These are phyloP conservation scores for Neurospora hispaniola DNA, from an alignment of 495 filamentous ascomycete genomes.

Conservation along the genomic window DNA sequence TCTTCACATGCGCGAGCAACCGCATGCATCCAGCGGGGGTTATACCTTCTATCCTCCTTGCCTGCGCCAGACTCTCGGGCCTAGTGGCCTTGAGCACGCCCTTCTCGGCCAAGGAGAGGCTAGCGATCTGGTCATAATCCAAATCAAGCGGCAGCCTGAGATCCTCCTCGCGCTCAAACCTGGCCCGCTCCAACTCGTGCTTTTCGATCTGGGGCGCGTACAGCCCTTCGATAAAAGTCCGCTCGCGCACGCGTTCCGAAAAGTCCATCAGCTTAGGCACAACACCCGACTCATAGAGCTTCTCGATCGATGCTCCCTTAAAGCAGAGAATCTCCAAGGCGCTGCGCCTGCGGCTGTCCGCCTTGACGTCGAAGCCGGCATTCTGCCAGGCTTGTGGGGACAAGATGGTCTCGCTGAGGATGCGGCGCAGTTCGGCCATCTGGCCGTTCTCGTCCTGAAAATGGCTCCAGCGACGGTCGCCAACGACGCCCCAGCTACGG, in stretches of 20 bases:
- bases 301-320: slow-evolving; percentile 40
- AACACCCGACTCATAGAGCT: slow-evolving; percentile 31
- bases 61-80: slow-evolving; percentile 82
- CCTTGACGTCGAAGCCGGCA: slow-evolving; percentile 55
- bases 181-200: slow-evolving; percentile 52
- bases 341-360: slow-evolving; percentile 47
- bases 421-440: slow-evolving; percentile 50
- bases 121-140: slow-evolving; percentile 61
- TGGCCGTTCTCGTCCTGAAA: slow-evolving; percentile 53
- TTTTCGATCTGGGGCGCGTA: slow-evolving; percentile 77
- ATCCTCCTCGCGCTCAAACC: slow-evolving; percentile 66
- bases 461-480: slow-evolving; percentile 62
- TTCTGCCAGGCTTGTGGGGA: slow-evolving; percentile 53
- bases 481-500: slow-evolving; percentile 63
- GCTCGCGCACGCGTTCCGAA: slow-evolving; percentile 44
- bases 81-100: slow-evolving; percentile 53
- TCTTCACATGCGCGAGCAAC: slow-evolving; percentile 42
- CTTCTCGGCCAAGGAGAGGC: slow-evolving; percentile 71
- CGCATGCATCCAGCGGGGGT: slow-evolving; percentile 50
- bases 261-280: slow-evolving; percentile 43
- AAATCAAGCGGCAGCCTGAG: slow-evolving; percentile 63
- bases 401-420: slow-evolving; percentile 45
- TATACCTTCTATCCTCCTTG: slow-evolving; percentile 72
- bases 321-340: slow-evolving; percentile 71
- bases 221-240: slow-evolving; percentile 67